Evolutionary conservation across 306 rosid species (phyloP), one percentile per base, ranked within the genome.

Genomic region (Mimosa pudica): DNA sequence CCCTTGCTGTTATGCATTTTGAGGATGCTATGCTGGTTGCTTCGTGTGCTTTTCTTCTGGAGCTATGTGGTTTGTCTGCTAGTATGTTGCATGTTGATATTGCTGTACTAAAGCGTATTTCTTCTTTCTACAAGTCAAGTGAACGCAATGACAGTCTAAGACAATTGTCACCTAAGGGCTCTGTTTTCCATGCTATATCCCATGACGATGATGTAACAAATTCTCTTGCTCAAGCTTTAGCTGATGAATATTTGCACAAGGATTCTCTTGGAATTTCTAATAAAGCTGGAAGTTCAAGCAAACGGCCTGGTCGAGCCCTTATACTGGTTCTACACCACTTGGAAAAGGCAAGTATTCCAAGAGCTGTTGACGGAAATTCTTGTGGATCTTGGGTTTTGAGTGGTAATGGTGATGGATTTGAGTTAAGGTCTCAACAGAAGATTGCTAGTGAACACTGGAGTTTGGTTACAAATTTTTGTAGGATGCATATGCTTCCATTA

Each of bases 391-490:
- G 98, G 97, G 86, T 94, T 64, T 87, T 89, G 77, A 85, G 79
- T 79, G 97, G 97, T 75, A 83, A 84, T 82, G 95, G 92, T 69
- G 90, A 89, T 82, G 97, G 97, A 52, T 84, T 86, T 73, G 95
- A 92, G 76, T 90, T 94, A 71, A 88, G 97, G 87, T 88, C 94
- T 84, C 91, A 91, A 75, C 97, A 90, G 84, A 94, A 92, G 88
- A 85, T 92, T 87, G 92, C 97, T 67, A 91, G 98, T 86, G 97
- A 91, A 84, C 86, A 85, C 82, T 94, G 98, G 98, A 87, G 84
- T 82, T 86, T 94, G 83, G 97, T 92, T 86, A 87, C 91, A 72
- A 85, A 84, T 63, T 94, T 94, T 88, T 94, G 97, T 86, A 88
- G 86, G 91, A 85, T 87, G 92, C 97, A 94, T 73, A 88, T 79